phyloP scores from a whole-genome alignment of 306 rosid species.

The Luffa acutangula region DNA sequence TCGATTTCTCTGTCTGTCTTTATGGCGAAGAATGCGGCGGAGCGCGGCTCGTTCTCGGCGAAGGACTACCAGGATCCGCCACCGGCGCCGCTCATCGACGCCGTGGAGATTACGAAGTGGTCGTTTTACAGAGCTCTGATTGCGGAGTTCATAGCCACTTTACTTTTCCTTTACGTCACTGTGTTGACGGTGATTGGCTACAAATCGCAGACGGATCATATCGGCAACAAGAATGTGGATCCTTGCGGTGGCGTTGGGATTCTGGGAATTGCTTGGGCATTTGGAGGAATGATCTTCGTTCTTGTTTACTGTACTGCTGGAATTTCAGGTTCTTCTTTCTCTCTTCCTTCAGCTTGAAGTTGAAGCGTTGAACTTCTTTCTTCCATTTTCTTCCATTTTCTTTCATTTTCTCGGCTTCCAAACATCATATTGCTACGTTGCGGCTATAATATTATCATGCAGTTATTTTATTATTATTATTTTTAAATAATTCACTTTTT shows the following conservation, averaged over 20 bases:
- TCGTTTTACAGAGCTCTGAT: conserved; percentile 87
- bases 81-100: conserved; percentile 58
- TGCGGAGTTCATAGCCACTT: conserved; percentile 85
- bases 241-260: conserved; percentile 65
- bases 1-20: neutral
- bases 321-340: conserved; percentile 48
- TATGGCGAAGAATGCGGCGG: conserved; percentile 27
- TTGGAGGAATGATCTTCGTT: conserved; percentile 96
- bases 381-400: neutral
- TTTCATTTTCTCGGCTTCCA: neutral
- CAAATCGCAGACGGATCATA: conserved; percentile 37
- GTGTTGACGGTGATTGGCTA: conserved; percentile 80
- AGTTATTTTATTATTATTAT: too few species aligned
- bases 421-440: neutral
- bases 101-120: conserved; percentile 63
- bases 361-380: neutral
- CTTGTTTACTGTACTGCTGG: conserved; percentile 99
- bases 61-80: conserved; percentile 97
- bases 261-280: conserved; percentile 92
- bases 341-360: neutral
- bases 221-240: conserved; percentile 6
- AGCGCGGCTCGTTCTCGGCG: conserved; percentile 48
- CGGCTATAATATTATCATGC: neutral
- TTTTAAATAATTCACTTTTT: too few species aligned
- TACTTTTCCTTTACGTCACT: conserved; percentile 81